These are phyloP conservation scores for Bocquillonia castaneifolia DNA, from an alignment of 441 rosid species.

Conservation along the genomic window DNA sequence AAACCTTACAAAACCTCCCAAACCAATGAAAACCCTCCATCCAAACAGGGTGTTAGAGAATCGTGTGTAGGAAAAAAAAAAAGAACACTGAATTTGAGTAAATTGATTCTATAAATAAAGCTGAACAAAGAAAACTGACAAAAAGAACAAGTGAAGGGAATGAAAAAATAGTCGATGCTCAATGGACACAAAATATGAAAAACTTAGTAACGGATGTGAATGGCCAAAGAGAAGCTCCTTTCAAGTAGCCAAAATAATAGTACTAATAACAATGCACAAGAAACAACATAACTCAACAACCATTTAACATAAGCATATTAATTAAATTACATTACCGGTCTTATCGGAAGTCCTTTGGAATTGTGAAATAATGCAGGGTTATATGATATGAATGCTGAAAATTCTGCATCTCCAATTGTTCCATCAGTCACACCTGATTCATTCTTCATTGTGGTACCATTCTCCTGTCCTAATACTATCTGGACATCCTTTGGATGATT, in stretches of 20 bases:
- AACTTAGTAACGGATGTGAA: not conserved
- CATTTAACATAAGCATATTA: not conserved
- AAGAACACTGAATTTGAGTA: not conserved
- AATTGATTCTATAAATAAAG: not conserved
- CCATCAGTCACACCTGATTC: constrained; percentile 35
- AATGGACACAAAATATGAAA: not conserved
- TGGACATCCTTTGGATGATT: constrained; percentile 86
- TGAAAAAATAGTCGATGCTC: not conserved
- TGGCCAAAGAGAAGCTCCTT: not conserved
- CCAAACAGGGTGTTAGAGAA: not conserved
- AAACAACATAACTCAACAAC: not conserved
- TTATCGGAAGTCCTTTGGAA: constrained; percentile 86
- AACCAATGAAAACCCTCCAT: too few species aligned
- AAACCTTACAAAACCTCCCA: too few species aligned
- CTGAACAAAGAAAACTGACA: not conserved
- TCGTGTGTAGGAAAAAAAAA: too few species aligned
- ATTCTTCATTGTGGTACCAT: constrained; percentile 32
- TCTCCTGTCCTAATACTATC: constrained; percentile 42
- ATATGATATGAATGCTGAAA: constrained; percentile 33
- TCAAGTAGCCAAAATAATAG: not conserved
- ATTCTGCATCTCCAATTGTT: constrained; percentile 28
- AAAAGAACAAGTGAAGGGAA: not conserved
- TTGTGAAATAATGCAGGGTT: constrained; percentile 56
- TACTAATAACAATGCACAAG: not conserved
- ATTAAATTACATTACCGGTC: constrained; percentile 47